Conservation (phyloP, 306 rosid genomes). For the Quercus alba region DNA sequence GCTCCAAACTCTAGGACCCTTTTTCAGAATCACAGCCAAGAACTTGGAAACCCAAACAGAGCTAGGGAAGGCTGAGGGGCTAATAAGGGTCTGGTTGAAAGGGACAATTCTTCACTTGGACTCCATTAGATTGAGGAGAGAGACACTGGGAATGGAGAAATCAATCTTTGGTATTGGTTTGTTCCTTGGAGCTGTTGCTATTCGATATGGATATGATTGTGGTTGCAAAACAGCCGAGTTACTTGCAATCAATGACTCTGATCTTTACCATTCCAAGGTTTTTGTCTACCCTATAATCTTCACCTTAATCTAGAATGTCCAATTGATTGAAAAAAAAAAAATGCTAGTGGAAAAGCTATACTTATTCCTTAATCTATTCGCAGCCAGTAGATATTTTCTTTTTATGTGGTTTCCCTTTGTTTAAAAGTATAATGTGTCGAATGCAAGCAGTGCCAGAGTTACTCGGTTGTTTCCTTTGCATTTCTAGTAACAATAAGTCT, state of each 20-base stretch:
- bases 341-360: neutral
- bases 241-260: constrained; percentile 82
- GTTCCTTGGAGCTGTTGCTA: constrained; percentile 86
- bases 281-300: neutral
- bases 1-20: constrained; percentile 83
- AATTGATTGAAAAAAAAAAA: neutral
- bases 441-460: no score
- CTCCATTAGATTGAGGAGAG: constrained; percentile 64
- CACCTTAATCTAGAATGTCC: constrained; percentile 15
- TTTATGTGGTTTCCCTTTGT: neutral
- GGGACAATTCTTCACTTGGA: constrained; percentile 86
- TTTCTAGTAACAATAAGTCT: no score
- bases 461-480: no score
- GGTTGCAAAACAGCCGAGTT: constrained; percentile 72
- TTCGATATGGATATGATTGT: constrained; percentile 72
- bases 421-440: no score
- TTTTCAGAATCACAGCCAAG: constrained; percentile 79
- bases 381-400: neutral
- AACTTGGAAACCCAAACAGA: constrained; percentile 1
- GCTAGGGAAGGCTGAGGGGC: constrained; percentile 80
- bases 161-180: constrained; percentile 87
- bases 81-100: constrained; percentile 57
- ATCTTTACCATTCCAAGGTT: constrained; percentile 84
- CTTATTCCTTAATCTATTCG: no score
- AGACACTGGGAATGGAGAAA: constrained; percentile 77